These are phyloP conservation scores for Pseudogymnoascus sp. DNA, from an alignment of 2,329 filamentous ascomycete species.

Conservation along the genomic window DNA sequence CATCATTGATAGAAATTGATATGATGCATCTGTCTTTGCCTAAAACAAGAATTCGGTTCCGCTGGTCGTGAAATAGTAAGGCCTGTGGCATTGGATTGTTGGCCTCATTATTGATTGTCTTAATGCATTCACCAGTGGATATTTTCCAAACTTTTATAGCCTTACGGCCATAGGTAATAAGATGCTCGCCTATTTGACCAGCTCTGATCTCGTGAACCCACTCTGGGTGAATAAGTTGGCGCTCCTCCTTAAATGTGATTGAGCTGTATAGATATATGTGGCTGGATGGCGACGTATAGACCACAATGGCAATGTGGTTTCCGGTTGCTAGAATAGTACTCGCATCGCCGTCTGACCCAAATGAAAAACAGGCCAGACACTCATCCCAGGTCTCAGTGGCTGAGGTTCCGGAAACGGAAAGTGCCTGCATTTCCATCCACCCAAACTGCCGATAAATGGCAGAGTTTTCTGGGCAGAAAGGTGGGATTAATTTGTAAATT, in stretches of 20 bases:
- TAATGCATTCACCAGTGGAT: too few relatives aligned
- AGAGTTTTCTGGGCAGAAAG: constrained; percentile 34
- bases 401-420: background rate
- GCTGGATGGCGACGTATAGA: background rate
- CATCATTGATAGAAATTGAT: too few relatives aligned
- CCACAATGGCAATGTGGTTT: background rate
- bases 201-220: too few relatives aligned
- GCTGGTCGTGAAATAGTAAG: too few relatives aligned
- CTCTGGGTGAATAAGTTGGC: constrained; percentile 12
- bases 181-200: background rate
- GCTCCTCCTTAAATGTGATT: constrained; percentile 12
- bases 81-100: too few relatives aligned
- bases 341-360: background rate
- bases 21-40: too few relatives aligned
- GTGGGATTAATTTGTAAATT: constrained; percentile 34
- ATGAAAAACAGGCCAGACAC: constrained; percentile 14
- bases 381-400: constrained; percentile 14
- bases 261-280: constrained; percentile 12
- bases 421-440: background rate
- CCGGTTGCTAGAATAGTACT: background rate
- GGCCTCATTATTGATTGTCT: too few relatives aligned
- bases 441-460: constrained; percentile 30
- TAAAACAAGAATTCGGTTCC: too few relatives aligned
- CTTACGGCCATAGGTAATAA: too few relatives aligned
- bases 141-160: too few relatives aligned